Percentiles rank a stretch among this genome's conserved stretches.
Evolutionary conservation across 345 rosid genomes (phyloP).

Genomic region (Raphanus raphanistrum): DNA sequence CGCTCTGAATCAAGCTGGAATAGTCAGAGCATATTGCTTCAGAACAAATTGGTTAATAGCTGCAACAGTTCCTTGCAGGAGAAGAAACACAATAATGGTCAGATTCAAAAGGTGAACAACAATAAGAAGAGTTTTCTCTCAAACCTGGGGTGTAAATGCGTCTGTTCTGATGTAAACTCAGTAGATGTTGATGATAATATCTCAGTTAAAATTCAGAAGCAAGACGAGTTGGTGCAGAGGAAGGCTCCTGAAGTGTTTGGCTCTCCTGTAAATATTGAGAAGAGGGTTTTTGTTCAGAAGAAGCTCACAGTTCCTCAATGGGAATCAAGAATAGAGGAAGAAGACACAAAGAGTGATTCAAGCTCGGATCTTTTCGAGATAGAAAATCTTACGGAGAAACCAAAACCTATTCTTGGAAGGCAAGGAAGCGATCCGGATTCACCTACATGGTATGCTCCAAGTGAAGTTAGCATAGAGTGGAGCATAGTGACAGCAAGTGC

Average conservation of each 20-base stretch:
- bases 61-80: constrained; percentile 30
- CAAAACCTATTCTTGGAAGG: constrained; percentile 51
- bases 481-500: constrained; percentile 88
- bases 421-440: constrained; percentile 56
- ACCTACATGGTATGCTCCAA: constrained; percentile 73
- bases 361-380: constrained; percentile 92
- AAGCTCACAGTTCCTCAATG: constrained; percentile 47
- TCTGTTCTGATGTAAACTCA: constrained; percentile 56
- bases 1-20: constrained; percentile 72
- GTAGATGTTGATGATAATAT: constrained; percentile 46
- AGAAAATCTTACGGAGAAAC: constrained; percentile 63
- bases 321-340: constrained; percentile 41
- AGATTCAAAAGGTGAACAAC: constrained; percentile 33
- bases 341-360: constrained; percentile 47
- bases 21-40: constrained; percentile 63
- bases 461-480: constrained; percentile 92
- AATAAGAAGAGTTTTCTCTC: constrained; percentile 53
- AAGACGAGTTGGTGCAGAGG: constrained; percentile 38
- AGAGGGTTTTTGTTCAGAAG: constrained; percentile 41
- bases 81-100: constrained; percentile 29
- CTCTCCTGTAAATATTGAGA: constrained; percentile 42
- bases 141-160: constrained; percentile 58
- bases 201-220: constrained; percentile 25
- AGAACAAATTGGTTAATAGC: constrained; percentile 29
- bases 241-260: constrained; percentile 68